phyloP scores from a whole-genome alignment of 768 basidiomycete species.

The Trametes villosa region DNA sequence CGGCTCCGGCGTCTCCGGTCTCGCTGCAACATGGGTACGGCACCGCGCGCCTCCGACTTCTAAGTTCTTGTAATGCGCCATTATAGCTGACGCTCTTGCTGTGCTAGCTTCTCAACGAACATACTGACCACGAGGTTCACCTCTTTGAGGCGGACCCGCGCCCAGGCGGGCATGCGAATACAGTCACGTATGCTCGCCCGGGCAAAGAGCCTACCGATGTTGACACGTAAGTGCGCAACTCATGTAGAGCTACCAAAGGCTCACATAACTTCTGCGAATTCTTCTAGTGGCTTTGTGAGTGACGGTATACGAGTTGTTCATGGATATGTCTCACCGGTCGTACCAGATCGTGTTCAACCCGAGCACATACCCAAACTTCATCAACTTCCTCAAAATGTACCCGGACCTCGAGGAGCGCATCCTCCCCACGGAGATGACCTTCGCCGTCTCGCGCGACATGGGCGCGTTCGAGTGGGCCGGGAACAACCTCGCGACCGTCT shows the following conservation, averaged over 20 bases:
- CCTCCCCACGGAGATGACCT: constrained; percentile 74
- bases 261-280: not conserved
- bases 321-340: not conserved
- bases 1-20: constrained; percentile 79
- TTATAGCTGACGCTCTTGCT: not conserved
- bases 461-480: constrained; percentile 83
- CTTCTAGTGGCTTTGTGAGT: constrained; percentile 60
- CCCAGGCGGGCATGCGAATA: constrained; percentile 80
- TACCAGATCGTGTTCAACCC: constrained; percentile 77
- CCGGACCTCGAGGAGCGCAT: constrained; percentile 47
- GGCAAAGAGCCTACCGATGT: constrained; percentile 53
- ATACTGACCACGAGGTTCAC: constrained; percentile 75
- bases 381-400: constrained; percentile 62
- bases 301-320: not conserved
- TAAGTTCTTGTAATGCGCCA: not conserved
- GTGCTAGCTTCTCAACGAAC: constrained; percentile 66
- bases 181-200: constrained; percentile 55
- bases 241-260: too few relatives aligned
- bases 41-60: not conserved
- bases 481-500: constrained; percentile 60
- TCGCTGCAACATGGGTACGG: constrained; percentile 74
- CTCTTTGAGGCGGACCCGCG: constrained; percentile 70
- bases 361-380: constrained; percentile 77
- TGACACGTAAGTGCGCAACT: constrained; percentile 74
- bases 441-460: constrained; percentile 71